Percentiles rank a stretch among this genome's conserved stretches.
These are phyloP conservation scores for Parathielavia hyrcaniae DNA, from an alignment of 495 filamentous ascomycete genomes.

Conservation along the genomic window DNA sequence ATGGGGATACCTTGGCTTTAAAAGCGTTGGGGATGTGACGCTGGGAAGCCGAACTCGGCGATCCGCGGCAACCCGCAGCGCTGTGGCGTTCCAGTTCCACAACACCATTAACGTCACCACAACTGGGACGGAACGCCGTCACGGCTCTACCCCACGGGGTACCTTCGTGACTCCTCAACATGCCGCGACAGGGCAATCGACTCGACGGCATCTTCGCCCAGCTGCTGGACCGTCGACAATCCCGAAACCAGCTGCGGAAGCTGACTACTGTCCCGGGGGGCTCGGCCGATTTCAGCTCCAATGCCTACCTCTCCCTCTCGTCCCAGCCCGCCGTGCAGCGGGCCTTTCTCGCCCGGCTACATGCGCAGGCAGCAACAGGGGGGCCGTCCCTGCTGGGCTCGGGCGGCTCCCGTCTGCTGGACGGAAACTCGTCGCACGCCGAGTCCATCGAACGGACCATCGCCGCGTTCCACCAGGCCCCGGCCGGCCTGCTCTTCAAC, in stretches of 20 bases:
- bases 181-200: conserved; percentile 7
- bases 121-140: too few species aligned
- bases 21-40: neutral
- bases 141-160: neutral
- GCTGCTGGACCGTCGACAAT: conserved; percentile 29
- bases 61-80: neutral
- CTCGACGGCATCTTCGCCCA: conserved; percentile 24
- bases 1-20: too few species aligned
- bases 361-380: conserved; percentile 11
- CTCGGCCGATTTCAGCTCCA: conserved; percentile 56
- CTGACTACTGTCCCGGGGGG: conserved; percentile 38
- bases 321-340: conserved; percentile 36
- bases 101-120: neutral
- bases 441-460: conserved; percentile 59
- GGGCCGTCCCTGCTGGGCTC: conserved; percentile 39
- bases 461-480: conserved; percentile 60
- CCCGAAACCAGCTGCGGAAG: conserved; percentile 33
- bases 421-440: conserved; percentile 63
- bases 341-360: conserved; percentile 41
- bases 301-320: conserved; percentile 57
- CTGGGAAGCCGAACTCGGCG: neutral
- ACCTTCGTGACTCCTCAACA: too few species aligned
- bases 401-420: conserved; percentile 56
- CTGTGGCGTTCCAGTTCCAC: neutral
- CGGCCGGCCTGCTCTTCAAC: conserved; percentile 63